phyloP scores from a whole-genome alignment of 805 yeast species.

The Saturnispora ahearnii region DNA sequence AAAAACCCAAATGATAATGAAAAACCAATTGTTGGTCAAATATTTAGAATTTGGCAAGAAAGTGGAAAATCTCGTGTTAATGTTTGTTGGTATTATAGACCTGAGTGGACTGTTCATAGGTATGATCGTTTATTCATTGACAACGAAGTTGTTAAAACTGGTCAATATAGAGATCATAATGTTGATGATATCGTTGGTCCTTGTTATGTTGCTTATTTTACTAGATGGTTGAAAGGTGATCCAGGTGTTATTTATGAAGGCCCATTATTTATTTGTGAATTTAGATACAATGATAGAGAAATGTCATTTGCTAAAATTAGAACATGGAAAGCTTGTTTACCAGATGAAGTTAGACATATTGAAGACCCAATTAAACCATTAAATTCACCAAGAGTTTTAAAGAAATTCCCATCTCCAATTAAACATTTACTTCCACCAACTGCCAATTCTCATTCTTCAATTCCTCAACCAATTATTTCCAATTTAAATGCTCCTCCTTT shows the following conservation, averaged over 20 bases:
- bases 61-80: constrained; percentile 79
- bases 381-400: constrained; percentile 51
- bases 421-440: constrained; percentile 66
- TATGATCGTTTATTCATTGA: constrained; percentile 82
- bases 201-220: constrained; percentile 89
- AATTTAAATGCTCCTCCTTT: constrained; percentile 89
- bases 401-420: constrained; percentile 78
- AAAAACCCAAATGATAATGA: constrained; percentile 80
- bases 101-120: constrained; percentile 95
- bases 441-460: constrained; percentile 62
- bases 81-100: constrained; percentile 96
- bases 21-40: constrained; percentile 89
- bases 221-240: constrained; percentile 91
- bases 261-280: constrained; percentile 89
- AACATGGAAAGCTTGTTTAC: constrained; percentile 98
- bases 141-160: constrained; percentile 93
- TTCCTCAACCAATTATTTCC: constrained; percentile 77
- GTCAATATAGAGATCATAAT: constrained; percentile 90
- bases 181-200: constrained; percentile 86
- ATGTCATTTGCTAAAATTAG: constrained; percentile 89
- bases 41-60: constrained; percentile 89
- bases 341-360: constrained; percentile 84
- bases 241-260: constrained; percentile 74
- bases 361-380: constrained; percentile 78
- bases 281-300: constrained; percentile 84